phyloP scores from a whole-genome alignment of 768 basidiomycete species.

The Kwoniella botswanensis region DNA sequence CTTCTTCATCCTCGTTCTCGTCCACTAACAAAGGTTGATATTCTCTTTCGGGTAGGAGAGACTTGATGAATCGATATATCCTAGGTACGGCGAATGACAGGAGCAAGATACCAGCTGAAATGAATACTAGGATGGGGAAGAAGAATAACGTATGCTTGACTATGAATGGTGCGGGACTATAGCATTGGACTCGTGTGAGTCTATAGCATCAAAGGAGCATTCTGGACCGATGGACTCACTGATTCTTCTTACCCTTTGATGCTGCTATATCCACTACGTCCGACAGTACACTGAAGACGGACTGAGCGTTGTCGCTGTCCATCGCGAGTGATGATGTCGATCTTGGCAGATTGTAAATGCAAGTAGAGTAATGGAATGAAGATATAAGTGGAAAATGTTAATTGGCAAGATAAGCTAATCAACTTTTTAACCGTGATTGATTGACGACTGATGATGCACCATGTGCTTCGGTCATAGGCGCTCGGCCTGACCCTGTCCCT shows the following conservation, averaged over 20 bases:
- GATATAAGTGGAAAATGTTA: no score
- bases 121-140: slow-evolving; percentile 58
- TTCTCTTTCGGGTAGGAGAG: slow-evolving; percentile 7
- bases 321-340: not conserved
- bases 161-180: slow-evolving; percentile 38
- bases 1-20: slow-evolving; percentile 40
- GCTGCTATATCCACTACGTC: slow-evolving; percentile 14
- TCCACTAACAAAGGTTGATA: slow-evolving; percentile 40
- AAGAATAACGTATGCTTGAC: slow-evolving; percentile 54
- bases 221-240: slow-evolving; percentile 7
- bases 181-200: not conserved
- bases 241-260: slow-evolving; percentile 16
- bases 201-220: not conserved
- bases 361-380: no score
- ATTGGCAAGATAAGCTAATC: no score
- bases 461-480: not conserved
- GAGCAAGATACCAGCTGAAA: slow-evolving; percentile 59
- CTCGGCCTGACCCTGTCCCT: no score
- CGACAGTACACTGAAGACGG: slow-evolving; percentile 19
- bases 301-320: slow-evolving; percentile 11
- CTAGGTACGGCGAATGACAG: slow-evolving; percentile 51
- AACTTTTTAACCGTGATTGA: no score
- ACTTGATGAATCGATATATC: slow-evolving; percentile 35
- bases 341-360: no score
- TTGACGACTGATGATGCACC: not conserved